Conservation (phyloP, 495 filamentous ascomycete species). For the Filosporella fistucella region DNA sequence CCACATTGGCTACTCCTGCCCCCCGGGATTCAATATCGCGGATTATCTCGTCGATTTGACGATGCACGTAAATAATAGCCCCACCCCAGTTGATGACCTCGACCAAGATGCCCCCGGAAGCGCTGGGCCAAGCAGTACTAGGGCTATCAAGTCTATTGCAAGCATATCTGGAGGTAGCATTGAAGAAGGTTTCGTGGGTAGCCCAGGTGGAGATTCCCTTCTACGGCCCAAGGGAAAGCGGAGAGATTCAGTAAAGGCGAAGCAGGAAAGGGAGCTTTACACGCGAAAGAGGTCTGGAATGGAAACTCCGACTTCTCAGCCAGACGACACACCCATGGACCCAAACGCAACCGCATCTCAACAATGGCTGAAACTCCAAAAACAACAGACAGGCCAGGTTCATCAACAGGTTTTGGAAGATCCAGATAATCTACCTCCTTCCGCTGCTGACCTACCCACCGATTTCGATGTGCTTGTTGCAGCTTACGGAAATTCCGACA, state of each 20-base stretch:
- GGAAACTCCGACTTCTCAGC: slow-evolving; percentile 64
- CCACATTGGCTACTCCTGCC: slow-evolving; percentile 82
- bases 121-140: slow-evolving; percentile 80
- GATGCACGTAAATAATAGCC: slow-evolving; percentile 76
- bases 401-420: slow-evolving; percentile 62
- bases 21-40: slow-evolving; percentile 96
- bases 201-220: slow-evolving; percentile 51
- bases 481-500: slow-evolving; percentile 71
- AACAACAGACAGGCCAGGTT: slow-evolving; percentile 54
- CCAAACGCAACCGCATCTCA: slow-evolving; percentile 42
- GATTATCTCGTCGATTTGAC: slow-evolving; percentile 96
- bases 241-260: slow-evolving; percentile 69
- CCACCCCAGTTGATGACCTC: slow-evolving; percentile 54
- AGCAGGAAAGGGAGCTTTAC: slow-evolving; percentile 86
- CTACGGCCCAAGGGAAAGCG: slow-evolving; percentile 61
- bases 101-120: slow-evolving; percentile 42
- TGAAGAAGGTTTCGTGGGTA: slow-evolving; percentile 50
- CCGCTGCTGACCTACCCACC: slow-evolving; percentile 56
- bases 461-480: slow-evolving; percentile 80
- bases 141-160: slow-evolving; percentile 86
- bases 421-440: slow-evolving; percentile 68
- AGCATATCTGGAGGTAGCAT: slow-evolving; percentile 63
- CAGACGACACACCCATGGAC: slow-evolving; percentile 52
- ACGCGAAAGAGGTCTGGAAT: slow-evolving; percentile 68
- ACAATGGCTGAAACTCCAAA: slow-evolving; percentile 66